A percentile compares a stretch with the other conserved stretches of the same genome.
Conservation (phyloP, 2,329 filamentous ascomycete genomes). For the Colletotrichum tropicale region DNA sequence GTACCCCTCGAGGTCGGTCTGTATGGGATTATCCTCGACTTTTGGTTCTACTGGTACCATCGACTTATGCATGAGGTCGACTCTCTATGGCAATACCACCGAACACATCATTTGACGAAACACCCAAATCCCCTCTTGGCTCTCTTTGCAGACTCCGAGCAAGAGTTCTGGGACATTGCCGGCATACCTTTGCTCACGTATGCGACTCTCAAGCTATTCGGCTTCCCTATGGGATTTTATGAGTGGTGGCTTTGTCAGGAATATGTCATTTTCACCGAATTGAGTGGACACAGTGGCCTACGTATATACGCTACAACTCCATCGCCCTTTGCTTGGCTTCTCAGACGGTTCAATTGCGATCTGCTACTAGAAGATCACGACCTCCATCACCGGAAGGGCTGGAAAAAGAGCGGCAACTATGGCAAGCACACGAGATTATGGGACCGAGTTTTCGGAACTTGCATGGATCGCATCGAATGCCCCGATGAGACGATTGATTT, state of each 20-base stretch:
- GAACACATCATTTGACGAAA: conserved; percentile 49
- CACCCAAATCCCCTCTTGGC: conserved; percentile 46
- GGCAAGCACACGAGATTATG: conserved; percentile 42
- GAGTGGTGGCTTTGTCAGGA: conserved; percentile 51
- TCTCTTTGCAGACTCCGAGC: conserved; percentile 44
- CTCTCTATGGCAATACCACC: conserved; percentile 45
- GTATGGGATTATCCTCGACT: conserved; percentile 46
- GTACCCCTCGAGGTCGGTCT: conserved; percentile 41
- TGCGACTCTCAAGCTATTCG: conserved; percentile 33
- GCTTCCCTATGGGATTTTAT: conserved; percentile 49
- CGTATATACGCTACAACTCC: conserved; percentile 39
- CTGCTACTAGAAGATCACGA: conserved; percentile 48
- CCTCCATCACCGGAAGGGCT: conserved; percentile 43
- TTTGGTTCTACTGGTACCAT: conserved; percentile 50
- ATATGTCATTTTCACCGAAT: conserved; percentile 44
- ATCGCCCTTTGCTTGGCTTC: conserved; percentile 35
- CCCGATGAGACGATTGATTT: conserved; percentile 34
- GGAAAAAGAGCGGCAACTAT: conserved; percentile 41
- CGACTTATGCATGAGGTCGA: conserved; percentile 44
- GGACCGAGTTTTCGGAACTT: conserved; percentile 41
- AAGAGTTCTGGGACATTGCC: conserved; percentile 46
- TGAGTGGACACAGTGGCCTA: conserved; percentile 42
- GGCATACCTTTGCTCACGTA: conserved; percentile 45
- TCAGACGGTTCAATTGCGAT: conserved; percentile 35
- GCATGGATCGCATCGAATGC: conserved; percentile 38